These are phyloP conservation scores for Hypoxylon fuscum DNA, from an alignment of 495 filamentous ascomycete genomes.

Conservation along the genomic window DNA sequence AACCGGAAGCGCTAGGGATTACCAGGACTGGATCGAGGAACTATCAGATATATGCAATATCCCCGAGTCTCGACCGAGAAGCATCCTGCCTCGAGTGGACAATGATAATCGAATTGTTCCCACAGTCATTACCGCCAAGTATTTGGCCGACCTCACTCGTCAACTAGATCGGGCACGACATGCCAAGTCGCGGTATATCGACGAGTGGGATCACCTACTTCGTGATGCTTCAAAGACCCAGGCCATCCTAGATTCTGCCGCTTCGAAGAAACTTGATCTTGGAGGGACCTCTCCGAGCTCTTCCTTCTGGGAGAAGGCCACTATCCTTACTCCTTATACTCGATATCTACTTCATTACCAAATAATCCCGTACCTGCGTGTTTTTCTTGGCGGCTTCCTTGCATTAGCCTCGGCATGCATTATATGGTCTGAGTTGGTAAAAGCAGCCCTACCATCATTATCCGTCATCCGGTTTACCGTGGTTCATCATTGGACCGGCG, in stretches of 20 bases:
- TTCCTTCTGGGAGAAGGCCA: conserved; percentile 62
- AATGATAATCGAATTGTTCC: conserved; percentile 62
- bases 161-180: conserved; percentile 83
- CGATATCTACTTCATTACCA: conserved; percentile 80
- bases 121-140: conserved; percentile 89
- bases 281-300: conserved; percentile 64
- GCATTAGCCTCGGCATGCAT: conserved; percentile 80
- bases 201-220: conserved; percentile 85
- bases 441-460: conserved; percentile 74
- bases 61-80: conserved; percentile 67
- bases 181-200: conserved; percentile 79
- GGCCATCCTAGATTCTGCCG: conserved; percentile 82
- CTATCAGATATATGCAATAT: conserved; percentile 76
- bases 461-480: conserved; percentile 88
- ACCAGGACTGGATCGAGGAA: conserved; percentile 94
- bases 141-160: conserved; percentile 87
- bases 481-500: conserved; percentile 74
- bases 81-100: conserved; percentile 49
- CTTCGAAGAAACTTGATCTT: conserved; percentile 82
- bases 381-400: conserved; percentile 70
- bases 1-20: conserved; percentile 79
- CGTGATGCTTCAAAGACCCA: conserved; percentile 76
- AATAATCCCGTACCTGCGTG: conserved; percentile 69
- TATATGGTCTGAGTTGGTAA: conserved; percentile 91
- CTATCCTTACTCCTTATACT: conserved; percentile 82